Evolutionary conservation across 371 early-diverging fungal genomes (phyloP).

Genomic region (Mortierella sp.): DNA sequence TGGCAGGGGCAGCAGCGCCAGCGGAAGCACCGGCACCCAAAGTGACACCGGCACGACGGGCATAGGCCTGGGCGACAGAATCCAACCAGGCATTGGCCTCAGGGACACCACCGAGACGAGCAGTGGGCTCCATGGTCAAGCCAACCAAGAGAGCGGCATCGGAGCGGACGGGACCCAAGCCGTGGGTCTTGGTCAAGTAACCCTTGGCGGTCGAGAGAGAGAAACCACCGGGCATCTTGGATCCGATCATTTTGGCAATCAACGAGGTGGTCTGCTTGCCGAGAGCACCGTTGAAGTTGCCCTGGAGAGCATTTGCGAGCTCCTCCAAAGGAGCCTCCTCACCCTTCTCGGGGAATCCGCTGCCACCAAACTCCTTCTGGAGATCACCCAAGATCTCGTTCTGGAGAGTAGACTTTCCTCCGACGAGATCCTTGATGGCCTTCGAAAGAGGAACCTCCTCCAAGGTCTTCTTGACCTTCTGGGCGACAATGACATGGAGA

Average conservation of each 20-base stretch:
- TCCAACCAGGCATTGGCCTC: slow-evolving; percentile 95
- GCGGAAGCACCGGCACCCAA: slow-evolving; percentile 70
- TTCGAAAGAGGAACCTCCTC: slow-evolving; percentile 82
- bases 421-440: slow-evolving; percentile 94
- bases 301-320: slow-evolving; percentile 79
- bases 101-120: slow-evolving; percentile 83
- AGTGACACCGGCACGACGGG: slow-evolving; percentile 82
- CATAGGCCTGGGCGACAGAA: slow-evolving; percentile 83
- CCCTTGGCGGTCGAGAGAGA: slow-evolving; percentile 84
- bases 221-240: slow-evolving; percentile 97
- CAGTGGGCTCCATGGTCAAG: slow-evolving; percentile 88
- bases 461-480: slow-evolving; percentile 90
- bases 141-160: slow-evolving; percentile 88
- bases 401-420: slow-evolving; percentile 96
- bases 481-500: slow-evolving; percentile 87
- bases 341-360: slow-evolving; percentile 88
- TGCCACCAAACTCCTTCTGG: slow-evolving; percentile 91
- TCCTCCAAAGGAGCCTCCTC: slow-evolving; percentile 94
- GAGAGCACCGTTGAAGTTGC: slow-evolving; percentile 75
- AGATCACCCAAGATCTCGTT: slow-evolving; percentile 97
- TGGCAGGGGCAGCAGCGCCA: slow-evolving; percentile 62
- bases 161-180: slow-evolving; percentile 89
- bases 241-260: slow-evolving; percentile 86
- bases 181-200: slow-evolving; percentile 78
- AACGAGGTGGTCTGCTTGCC: slow-evolving; percentile 89